Evolutionary conservation across 140 eudicot genomes (phyloP).

Genomic region (Stevia rebaudiana): DNA sequence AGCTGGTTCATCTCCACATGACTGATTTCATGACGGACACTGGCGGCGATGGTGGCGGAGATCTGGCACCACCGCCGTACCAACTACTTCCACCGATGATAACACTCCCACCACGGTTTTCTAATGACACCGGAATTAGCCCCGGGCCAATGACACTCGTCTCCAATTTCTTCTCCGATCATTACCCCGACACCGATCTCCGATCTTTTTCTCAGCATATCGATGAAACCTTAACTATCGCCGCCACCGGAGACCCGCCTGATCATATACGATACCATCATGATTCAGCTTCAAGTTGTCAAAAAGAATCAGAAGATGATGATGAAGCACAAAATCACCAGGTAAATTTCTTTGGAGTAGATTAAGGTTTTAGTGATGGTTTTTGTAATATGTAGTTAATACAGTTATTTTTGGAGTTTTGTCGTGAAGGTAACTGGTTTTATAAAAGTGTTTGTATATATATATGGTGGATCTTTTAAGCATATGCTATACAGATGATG

Average conservation of each 20-base stretch:
- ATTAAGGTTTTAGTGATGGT: too few relatives aligned
- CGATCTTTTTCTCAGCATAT: constrained; percentile 84
- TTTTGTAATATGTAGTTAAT: too few relatives aligned
- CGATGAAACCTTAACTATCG: constrained; percentile 72
- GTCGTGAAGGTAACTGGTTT: too few relatives aligned
- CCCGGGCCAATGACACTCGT: constrained; percentile 88
- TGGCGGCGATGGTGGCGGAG: constrained; percentile 26
- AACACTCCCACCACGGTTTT: constrained; percentile 52
- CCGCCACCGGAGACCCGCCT: constrained; percentile 13
- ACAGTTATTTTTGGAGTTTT: not conserved
- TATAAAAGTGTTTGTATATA: too few relatives aligned
- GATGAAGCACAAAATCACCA: constrained; percentile 57
- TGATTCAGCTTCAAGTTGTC: constrained; percentile 1
- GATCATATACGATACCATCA: not conserved
- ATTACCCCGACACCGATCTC: constrained; percentile 43
- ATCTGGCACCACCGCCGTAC: constrained; percentile 11
- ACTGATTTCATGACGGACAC: constrained; percentile 29
- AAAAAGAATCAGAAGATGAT: constrained; percentile 28
- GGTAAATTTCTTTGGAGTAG: constrained; percentile 19
- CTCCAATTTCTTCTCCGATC: constrained; percentile 52
- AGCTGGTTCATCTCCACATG: not conserved
- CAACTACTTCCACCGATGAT: constrained; percentile 47
- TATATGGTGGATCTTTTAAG: too few relatives aligned
- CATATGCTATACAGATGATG: too few relatives aligned
- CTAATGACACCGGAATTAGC: constrained; percentile 53